Conservation (phyloP, 495 filamentous ascomycete genomes). For the Tuber magnatum region DNA sequence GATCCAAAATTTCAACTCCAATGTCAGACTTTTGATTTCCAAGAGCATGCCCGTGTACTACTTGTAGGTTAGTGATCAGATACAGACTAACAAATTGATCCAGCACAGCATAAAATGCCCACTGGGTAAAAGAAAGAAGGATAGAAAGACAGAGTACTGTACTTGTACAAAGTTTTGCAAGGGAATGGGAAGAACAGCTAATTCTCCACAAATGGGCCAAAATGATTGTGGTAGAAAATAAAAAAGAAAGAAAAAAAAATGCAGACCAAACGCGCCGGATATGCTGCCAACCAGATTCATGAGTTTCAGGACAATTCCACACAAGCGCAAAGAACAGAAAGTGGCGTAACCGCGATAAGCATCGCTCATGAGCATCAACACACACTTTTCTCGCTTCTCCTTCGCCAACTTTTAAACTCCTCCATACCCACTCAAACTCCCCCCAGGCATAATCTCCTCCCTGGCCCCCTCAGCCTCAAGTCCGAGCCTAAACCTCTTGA, state of each 20-base stretch:
- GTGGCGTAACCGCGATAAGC: background rate
- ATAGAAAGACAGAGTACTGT: too few relatives aligned
- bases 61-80: background rate
- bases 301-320: background rate
- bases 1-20: background rate
- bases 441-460: slow-evolving; percentile 39
- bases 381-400: background rate
- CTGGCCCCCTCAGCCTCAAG: slow-evolving; percentile 43
- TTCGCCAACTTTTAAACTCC: slow-evolving; percentile 18
- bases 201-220: background rate
- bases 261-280: background rate
- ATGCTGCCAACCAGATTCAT: background rate
- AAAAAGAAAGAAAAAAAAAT: slow-evolving; percentile 8
- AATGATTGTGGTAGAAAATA: background rate
- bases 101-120: background rate
- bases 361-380: background rate
- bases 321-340: background rate
- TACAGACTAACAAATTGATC: too few relatives aligned
- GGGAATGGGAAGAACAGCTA: background rate
- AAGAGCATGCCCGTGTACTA: background rate
- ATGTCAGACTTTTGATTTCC: background rate
- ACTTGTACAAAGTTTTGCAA: background rate
- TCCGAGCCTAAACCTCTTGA: slow-evolving; percentile 41
- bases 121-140: background rate
- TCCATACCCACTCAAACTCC: slow-evolving; percentile 31